phyloP scores from a whole-genome alignment of 345 rosid species.

The Trapa incisa region DNA sequence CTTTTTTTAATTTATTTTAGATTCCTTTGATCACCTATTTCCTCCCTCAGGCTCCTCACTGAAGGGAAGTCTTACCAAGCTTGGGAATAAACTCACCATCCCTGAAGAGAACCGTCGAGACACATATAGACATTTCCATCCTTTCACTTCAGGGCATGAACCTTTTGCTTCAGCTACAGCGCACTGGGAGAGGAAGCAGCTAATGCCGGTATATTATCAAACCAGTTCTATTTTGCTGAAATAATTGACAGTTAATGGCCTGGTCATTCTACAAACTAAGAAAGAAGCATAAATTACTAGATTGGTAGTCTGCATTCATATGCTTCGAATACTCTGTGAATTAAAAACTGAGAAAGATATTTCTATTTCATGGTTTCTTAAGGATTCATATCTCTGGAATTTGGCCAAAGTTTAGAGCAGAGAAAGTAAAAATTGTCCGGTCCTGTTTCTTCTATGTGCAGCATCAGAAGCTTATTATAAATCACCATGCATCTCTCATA shows the following conservation, averaged over 20 bases:
- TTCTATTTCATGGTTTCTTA: too few relatives aligned
- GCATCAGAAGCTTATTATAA: neutral
- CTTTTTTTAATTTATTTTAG: neutral
- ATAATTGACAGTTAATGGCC: too few relatives aligned
- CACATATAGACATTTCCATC: conserved; percentile 27
- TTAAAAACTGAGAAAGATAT: too few relatives aligned
- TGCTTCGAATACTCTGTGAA: too few relatives aligned
- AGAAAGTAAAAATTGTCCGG: too few relatives aligned
- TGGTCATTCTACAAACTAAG: too few relatives aligned
- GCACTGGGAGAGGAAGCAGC: conserved; percentile 42
- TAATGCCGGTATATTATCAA: conserved; percentile 31
- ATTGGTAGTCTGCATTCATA: too few relatives aligned
- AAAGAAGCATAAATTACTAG: too few relatives aligned
- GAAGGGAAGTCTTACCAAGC: conserved; percentile 30
- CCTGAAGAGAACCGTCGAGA: conserved; percentile 42
- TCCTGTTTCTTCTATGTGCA: neutral
- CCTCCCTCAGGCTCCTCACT: conserved; percentile 31
- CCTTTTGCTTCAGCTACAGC: conserved; percentile 29
- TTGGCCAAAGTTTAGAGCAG: too few relatives aligned
- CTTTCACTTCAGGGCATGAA: conserved; percentile 18
- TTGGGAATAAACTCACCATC: conserved; percentile 31
- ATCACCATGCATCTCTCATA: too few relatives aligned
- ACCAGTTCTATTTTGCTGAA: neutral
- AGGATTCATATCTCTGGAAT: too few relatives aligned
- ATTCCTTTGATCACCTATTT: conserved; percentile 9